Percentiles rank a stretch among this genome's conserved stretches.
Conservation (phyloP, 192 early-diverging fungal genomes). For the Backusella morwellensis region DNA sequence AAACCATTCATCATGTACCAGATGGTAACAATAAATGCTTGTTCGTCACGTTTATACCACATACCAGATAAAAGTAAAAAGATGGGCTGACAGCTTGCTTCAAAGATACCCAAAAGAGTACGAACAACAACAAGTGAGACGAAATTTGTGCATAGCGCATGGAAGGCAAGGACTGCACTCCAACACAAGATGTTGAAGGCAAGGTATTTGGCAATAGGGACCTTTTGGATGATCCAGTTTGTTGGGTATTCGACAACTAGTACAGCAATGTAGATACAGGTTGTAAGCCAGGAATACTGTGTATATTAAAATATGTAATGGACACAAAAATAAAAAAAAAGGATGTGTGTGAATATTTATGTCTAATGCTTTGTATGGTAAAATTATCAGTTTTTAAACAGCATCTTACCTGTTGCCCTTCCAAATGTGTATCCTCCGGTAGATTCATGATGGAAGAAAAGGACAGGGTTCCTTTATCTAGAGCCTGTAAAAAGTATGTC, state of each 20-base stretch:
- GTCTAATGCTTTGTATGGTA: background rate
- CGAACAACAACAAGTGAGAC: constrained; percentile 13
- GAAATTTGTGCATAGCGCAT: constrained; percentile 13
- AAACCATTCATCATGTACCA: constrained; percentile 25
- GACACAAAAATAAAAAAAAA: background rate
- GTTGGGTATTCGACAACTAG: constrained; percentile 16
- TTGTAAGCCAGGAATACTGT: constrained; percentile 20
- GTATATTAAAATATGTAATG: background rate
- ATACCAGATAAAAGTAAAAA: constrained; percentile 16
- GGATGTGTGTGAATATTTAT: background rate
- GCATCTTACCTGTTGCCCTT: constrained; percentile 18
- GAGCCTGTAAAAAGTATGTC: constrained; percentile 22
- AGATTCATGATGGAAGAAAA: constrained; percentile 23
- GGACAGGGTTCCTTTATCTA: constrained; percentile 18
- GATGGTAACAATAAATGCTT: constrained; percentile 8
- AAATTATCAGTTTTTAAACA: background rate
- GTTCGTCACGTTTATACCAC: constrained; percentile 19
- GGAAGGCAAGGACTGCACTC: constrained; percentile 18
- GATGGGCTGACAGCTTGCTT: constrained; percentile 21
- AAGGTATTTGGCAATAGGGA: constrained; percentile 22
- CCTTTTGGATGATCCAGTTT: constrained; percentile 13
- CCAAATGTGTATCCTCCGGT: background rate
- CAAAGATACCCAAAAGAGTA: constrained; percentile 26
- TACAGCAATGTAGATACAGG: constrained; percentile 23
- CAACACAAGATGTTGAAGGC: constrained; percentile 13